Conservation (phyloP, 176 grass and related monocot genomes). For the Ensete glaucum region DNA sequence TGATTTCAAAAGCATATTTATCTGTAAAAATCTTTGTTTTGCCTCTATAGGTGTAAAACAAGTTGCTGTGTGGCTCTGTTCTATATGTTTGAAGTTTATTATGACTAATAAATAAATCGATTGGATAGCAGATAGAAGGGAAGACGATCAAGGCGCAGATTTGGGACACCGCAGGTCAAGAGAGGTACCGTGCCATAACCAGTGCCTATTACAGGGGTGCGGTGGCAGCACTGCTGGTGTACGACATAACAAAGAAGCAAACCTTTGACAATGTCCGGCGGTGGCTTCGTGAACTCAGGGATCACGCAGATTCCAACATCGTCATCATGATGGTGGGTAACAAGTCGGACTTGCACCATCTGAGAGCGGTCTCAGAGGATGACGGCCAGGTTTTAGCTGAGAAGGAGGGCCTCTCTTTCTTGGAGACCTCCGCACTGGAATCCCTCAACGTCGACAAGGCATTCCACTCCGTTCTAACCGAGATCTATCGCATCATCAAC, state of each 20-base stretch:
- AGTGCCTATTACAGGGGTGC: slow-evolving; percentile 14
- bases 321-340: slow-evolving; percentile 12
- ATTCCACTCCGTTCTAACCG: not conserved
- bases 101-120: not conserved
- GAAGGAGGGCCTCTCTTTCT: slow-evolving; percentile 8
- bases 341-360: slow-evolving; percentile 14
- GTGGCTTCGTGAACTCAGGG: slow-evolving; percentile 12
- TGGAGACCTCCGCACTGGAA: slow-evolving; percentile 10
- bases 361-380: slow-evolving; percentile 1
- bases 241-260: slow-evolving; percentile 16
- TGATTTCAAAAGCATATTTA: too few relatives aligned
- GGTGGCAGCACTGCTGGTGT: slow-evolving; percentile 6
- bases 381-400: slow-evolving; percentile 1
- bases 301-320: slow-evolving; percentile 11
- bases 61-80: too few relatives aligned
- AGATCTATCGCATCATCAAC: slow-evolving; percentile 10
- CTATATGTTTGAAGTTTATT: not conserved
- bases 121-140: not conserved
- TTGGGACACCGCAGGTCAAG: slow-evolving; percentile 15
- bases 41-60: too few relatives aligned
- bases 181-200: slow-evolving; percentile 16
- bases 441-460: slow-evolving; percentile 3
- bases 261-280: slow-evolving; percentile 4
- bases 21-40: too few relatives aligned
- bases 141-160: slow-evolving; percentile 7